These are phyloP conservation scores for Arabidopsis hybrid DNA, from an alignment of 441 rosid genomes.

Conservation along the genomic window DNA sequence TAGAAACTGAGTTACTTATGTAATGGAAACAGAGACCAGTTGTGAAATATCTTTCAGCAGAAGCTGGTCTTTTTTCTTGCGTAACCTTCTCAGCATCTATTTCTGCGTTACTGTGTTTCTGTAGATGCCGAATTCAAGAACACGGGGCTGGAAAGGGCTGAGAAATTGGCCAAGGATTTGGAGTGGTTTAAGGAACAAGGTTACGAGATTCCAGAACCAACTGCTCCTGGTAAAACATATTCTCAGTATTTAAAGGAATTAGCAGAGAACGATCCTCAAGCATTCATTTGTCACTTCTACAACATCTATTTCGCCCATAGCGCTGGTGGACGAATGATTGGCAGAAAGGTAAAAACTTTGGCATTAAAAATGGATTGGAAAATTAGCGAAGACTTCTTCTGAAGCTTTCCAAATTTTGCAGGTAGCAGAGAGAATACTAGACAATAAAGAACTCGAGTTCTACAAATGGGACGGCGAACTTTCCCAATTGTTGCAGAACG, in stretches of 20 bases:
- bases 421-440: constrained; percentile 82
- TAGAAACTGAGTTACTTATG: background rate
- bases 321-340: constrained; percentile 98
- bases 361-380: constrained; percentile 6
- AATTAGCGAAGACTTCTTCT: constrained; percentile 5
- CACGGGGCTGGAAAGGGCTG: constrained; percentile 89
- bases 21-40: background rate
- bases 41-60: background rate
- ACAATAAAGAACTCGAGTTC: constrained; percentile 77
- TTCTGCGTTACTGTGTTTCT: constrained; percentile 12
- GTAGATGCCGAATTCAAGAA: constrained; percentile 85
- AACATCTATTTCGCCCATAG: constrained; percentile 93
- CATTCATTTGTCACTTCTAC: constrained; percentile 96
- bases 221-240: constrained; percentile 71
- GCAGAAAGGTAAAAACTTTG: constrained; percentile 66
- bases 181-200: constrained; percentile 92
- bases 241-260: constrained; percentile 67
- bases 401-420: constrained; percentile 38
- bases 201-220: constrained; percentile 79
- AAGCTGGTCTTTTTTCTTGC: background rate
- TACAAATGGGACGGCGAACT: constrained; percentile 97
- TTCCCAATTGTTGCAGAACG: constrained; percentile 77
- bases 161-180: constrained; percentile 68
- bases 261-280: constrained; percentile 89
- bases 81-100: background rate